Evolutionary conservation across 305 asterid species (phyloP).

Genomic region (Fraxinus velutina): DNA sequence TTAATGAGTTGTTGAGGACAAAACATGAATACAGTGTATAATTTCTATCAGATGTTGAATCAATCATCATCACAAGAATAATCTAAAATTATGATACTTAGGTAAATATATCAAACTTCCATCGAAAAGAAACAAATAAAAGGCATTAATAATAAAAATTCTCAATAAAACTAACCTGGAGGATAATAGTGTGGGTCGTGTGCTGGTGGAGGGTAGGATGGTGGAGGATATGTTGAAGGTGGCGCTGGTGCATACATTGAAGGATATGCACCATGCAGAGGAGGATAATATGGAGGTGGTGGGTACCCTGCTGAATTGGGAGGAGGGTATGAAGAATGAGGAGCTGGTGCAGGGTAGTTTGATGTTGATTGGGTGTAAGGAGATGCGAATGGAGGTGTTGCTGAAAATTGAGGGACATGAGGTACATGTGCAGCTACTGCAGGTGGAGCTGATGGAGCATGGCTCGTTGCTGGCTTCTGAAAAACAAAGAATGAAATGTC

Average conservation of each 20-base stretch:
- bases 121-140: neutral
- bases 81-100: neutral
- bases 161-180: conserved; percentile 26
- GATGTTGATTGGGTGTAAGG: conserved; percentile 32
- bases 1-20: too few relatives aligned
- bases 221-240: conserved; percentile 30
- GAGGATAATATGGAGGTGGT: conserved; percentile 48
- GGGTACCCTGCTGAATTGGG: conserved; percentile 53
- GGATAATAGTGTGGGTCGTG: conserved; percentile 30
- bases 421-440: conserved; percentile 27
- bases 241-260: conserved; percentile 46
- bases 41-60: neutral
- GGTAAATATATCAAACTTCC: neutral
- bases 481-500: neutral
- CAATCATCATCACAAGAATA: neutral
- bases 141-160: neutral
- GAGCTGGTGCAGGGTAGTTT: conserved; percentile 32
- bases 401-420: conserved; percentile 41
- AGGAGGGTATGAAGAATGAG: conserved; percentile 46
- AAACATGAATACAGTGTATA: neutral
- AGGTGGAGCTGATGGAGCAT: conserved; percentile 60
- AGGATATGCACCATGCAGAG: conserved; percentile 46
- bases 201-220: conserved; percentile 23
- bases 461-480: conserved; percentile 62
- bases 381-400: conserved; percentile 46